phyloP scores from a whole-genome alignment of 257 asterid genomes.

The Nicotiana attenuata region DNA sequence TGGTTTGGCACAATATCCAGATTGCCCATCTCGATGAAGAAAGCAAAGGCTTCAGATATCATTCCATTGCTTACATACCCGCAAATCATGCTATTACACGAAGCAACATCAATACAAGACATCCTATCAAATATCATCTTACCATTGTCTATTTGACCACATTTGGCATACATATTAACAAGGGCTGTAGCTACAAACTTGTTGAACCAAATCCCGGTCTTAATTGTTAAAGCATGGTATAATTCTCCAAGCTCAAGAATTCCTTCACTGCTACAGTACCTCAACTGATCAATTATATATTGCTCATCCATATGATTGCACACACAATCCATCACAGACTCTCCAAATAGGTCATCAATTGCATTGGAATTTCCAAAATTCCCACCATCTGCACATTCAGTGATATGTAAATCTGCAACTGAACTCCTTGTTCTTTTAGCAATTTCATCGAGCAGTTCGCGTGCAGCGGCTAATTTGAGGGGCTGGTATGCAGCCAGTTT shows the following conservation, averaged over 20 bases:
- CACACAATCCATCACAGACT: background rate
- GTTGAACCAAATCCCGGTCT: constrained; percentile 16
- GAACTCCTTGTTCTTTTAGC: constrained; percentile 2
- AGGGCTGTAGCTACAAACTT: constrained; percentile 22
- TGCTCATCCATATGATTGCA: background rate
- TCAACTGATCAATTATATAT: constrained; percentile 1
- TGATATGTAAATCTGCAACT: background rate
- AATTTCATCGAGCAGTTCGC: constrained; percentile 15
- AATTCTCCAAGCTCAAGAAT: constrained; percentile 14
- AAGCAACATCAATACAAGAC: constrained; percentile 13
- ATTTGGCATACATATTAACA: constrained; percentile 19
- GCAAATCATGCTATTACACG: constrained; percentile 22
- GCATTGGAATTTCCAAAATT: background rate
- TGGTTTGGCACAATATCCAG: constrained; percentile 18
- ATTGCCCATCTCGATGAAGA: constrained; percentile 8
- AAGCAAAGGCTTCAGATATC: constrained; percentile 10
- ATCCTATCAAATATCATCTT: constrained; percentile 9
- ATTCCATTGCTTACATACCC: constrained; percentile 18
- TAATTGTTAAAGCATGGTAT: constrained; percentile 11
- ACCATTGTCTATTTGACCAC: constrained; percentile 10
- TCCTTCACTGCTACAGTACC: constrained; percentile 13
- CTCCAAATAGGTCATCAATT: background rate
- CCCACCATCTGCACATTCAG: background rate
- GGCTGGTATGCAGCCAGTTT: no score
- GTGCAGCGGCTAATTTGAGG: background rate